phyloP scores from a whole-genome alignment of 164 flowering plant species.

The Paratinospora sagittata region DNA sequence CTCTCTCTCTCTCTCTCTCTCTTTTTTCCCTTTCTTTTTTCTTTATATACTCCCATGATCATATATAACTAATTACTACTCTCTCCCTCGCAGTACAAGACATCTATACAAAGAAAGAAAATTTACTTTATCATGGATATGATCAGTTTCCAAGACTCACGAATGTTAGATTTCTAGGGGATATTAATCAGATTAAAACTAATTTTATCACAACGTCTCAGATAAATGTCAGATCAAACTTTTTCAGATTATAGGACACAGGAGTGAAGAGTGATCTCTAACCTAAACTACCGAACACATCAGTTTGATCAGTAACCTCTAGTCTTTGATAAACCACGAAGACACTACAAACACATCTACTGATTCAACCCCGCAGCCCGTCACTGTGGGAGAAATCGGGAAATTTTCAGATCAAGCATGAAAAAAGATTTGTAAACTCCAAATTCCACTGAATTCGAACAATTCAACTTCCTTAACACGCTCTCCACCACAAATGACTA shows the following conservation, averaged over 20 bases:
- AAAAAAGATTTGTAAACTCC: not conserved
- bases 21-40: no score
- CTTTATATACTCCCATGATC: no score
- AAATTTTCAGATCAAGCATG: conserved; percentile 1
- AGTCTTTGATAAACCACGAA: no score
- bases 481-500: not conserved
- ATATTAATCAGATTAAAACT: not conserved
- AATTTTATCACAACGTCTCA: not conserved
- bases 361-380: not conserved
- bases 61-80: no score
- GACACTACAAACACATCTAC: no score
- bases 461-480: not conserved
- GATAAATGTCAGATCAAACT: not conserved
- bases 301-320: no score
- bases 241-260: not conserved
- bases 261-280: not conserved
- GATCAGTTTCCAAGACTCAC: no score
- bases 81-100: no score
- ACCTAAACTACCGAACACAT: not conserved
- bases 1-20: no score
- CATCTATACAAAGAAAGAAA: no score
- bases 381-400: not conserved
- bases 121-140: no score
- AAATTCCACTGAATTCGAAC: not conserved
- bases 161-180: not conserved